These are phyloP conservation scores for Neoboletus brunneissimus DNA, from an alignment of 768 basidiomycete species.

Conservation along the genomic window DNA sequence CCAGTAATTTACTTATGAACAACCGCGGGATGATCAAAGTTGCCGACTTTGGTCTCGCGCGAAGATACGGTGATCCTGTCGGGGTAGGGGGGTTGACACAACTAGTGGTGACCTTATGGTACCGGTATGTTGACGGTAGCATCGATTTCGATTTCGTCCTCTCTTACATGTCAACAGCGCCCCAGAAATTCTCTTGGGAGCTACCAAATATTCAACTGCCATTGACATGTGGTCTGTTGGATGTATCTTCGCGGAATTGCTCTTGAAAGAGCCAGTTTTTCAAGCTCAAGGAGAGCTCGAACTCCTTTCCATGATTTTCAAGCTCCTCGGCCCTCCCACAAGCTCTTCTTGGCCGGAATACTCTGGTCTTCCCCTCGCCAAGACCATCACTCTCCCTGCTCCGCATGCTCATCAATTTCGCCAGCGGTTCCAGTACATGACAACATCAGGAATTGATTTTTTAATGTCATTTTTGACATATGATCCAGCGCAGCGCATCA, in stretches of 20 bases:
- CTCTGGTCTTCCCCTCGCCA: constrained; percentile 71
- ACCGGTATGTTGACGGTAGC: constrained; percentile 60
- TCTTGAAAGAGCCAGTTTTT: constrained; percentile 94
- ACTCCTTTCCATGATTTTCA: constrained; percentile 91
- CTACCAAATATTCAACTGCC: constrained; percentile 89
- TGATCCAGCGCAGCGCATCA: constrained; percentile 82
- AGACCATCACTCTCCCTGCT: constrained; percentile 71
- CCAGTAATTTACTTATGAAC: constrained; percentile 97
- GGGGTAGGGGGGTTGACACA: constrained; percentile 98
- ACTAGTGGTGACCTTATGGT: constrained; percentile 98
- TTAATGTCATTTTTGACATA: constrained; percentile 81
- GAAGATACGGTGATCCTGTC: constrained; percentile 94
- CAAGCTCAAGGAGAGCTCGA: constrained; percentile 96
- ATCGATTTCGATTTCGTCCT: constrained; percentile 11
- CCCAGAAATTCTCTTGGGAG: constrained; percentile 93
- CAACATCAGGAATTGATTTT: constrained; percentile 80
- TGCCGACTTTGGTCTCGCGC: constrained; percentile 95
- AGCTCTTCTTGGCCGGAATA: constrained; percentile 85
- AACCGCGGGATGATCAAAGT: constrained; percentile 98
- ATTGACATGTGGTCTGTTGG: constrained; percentile 99
- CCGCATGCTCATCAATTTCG: constrained; percentile 76
- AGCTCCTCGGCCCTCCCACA: constrained; percentile 91
- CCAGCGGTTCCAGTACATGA: constrained; percentile 83
- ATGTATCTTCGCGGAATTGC: constrained; percentile 95
- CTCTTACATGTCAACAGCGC: constrained; percentile 50